Evolutionary conservation across 1,284 basidiomycete genomes (phyloP), one percentile per base, ranked within the genome.

Genomic region (Tylopilus orsonianus): DNA sequence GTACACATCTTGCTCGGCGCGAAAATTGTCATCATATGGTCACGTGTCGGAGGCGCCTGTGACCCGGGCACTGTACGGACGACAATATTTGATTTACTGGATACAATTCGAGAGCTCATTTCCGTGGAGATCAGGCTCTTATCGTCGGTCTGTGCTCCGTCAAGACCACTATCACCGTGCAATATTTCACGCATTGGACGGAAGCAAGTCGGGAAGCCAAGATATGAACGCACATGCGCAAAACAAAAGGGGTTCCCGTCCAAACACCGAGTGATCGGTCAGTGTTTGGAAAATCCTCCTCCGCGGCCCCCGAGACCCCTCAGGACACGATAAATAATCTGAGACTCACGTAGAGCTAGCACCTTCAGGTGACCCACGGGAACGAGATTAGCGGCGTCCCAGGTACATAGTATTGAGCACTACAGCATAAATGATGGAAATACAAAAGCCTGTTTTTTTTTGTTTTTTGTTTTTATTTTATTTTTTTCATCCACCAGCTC

Each of bases 41-140:
- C 58, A 60, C 58, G 58, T 57, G 56, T 26, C 7, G n/a, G n/a
- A n/a, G n/a, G n/a, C n/a, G n/a, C n/a, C n/a, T n/a, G n/a, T n/a
- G n/a, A n/a, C n/a, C n/a, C n/a, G n/a, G n/a, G n/a, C n/a, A n/a
- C n/a, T n/a, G n/a, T n/a, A n/a, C n/a, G n/a, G n/a, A n/a, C n/a
- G n/a, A n/a, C n/a, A n/a, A n/a, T n/a, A n/a, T n/a, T n/a, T n/a
- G n/a, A n/a, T n/a, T n/a, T n/a, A n/a, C n/a, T n/a, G n/a, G n/a
- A n/a, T n/a, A n/a, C n/a, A n/a, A n/a, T n/a, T n/a, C n/a, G n/a
- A n/a, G n/a, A n/a, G n/a, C n/a, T 54, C 53, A 58, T 56, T 46
- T 56, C 56, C 56, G 58, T 53, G 56, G 46, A 54, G 50, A 54
- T 56, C 39, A 27, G 8, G 5, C 13, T 29, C 29, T 29, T 2